Evolutionary conservation across 306 rosid species (phyloP).

Genomic region (Carpinus viminea): DNA sequence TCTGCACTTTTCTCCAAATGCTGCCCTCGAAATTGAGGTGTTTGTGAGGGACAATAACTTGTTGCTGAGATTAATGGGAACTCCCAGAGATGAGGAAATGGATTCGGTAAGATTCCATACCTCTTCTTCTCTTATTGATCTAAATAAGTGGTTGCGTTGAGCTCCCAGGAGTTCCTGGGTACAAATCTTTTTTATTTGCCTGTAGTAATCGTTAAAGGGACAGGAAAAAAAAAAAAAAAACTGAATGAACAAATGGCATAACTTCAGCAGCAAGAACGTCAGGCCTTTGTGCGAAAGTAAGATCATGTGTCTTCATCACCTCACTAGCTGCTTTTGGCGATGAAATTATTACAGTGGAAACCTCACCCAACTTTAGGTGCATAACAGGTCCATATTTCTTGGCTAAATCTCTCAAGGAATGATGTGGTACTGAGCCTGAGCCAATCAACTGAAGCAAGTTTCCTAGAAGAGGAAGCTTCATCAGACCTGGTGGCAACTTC

Average conservation of each 20-base stretch:
- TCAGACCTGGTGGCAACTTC: conserved; percentile 26
- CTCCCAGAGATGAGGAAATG: not conserved
- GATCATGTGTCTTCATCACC: conserved; percentile 33
- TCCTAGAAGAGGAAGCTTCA: conserved; percentile 27
- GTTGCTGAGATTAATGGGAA: conserved; percentile 11
- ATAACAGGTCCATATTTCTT: conserved; percentile 35
- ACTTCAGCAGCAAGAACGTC: not conserved
- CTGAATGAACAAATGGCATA: not conserved
- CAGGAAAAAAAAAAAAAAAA: not conserved
- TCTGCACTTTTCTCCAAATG: conserved; percentile 22
- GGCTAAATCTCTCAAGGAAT: conserved; percentile 20
- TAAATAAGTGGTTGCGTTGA: conserved; percentile 28
- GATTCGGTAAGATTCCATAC: not conserved
- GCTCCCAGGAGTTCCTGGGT: not conserved
- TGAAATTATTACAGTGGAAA: conserved; percentile 16
- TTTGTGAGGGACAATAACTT: not conserved
- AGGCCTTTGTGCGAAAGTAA: conserved; percentile 31
- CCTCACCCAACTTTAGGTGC: conserved; percentile 33
- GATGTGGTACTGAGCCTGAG: conserved; percentile 15
- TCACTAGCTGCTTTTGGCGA: conserved; percentile 35
- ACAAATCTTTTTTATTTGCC: conserved; percentile 1
- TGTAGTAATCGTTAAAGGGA: conserved; percentile 32
- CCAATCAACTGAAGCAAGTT: conserved; percentile 26
- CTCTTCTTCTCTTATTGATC: conserved; percentile 20
- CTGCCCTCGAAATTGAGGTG: conserved; percentile 12